Evolutionary conservation across 139 green algal genomes (phyloP), one percentile per base, ranked within the genome.

Genomic region (Chlorella sp.): DNA sequence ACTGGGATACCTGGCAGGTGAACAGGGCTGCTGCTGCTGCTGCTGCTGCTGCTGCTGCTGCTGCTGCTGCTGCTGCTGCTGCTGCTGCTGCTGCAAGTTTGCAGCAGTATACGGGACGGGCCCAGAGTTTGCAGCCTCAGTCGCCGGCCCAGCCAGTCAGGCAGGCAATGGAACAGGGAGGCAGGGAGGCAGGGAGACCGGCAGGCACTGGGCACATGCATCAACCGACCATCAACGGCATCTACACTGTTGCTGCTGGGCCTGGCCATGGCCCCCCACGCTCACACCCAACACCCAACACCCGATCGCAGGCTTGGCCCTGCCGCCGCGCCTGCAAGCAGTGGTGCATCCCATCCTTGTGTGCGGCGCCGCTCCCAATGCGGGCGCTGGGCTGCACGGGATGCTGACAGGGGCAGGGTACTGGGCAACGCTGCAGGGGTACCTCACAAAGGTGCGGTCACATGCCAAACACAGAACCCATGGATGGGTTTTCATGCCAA

Each of bases 301-400:
- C 71, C 12, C 32, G 32, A 0, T 30, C 21, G 30, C 71, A 36
- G 95, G 95, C 64, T 90, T 82, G 39, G 60, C 89, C 12, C 81
- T 93, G 36, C 90, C 91, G n/a, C 18, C 75, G 4, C 48, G 21
- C 42, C 61, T 93, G 60, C 91, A 94, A 81, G 71, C 71, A 19
- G 71, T 95, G 18, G 83, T 97, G 40, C 96, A 98, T 86, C 96
- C 96, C 1, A 92, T 98, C 32, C 83, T 97, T 3, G 91, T 94
- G 14, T 95, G 91, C 34, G 96, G 94, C 0, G n/a, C 95, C 15
- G 76, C 91, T 0, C 94, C 92, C 90, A 97, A 97, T 64, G 86
- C 86, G 15, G 89, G 90, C 7, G 92, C 91, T 1, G 92, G 91
- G 0, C 73, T 94, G 73, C 90, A 96, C 57, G 95, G 93, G 19